Evolutionary conservation across 768 basidiomycete genomes (phyloP), one percentile per base, ranked within the genome.

Genomic region (Trametes punicea): DNA sequence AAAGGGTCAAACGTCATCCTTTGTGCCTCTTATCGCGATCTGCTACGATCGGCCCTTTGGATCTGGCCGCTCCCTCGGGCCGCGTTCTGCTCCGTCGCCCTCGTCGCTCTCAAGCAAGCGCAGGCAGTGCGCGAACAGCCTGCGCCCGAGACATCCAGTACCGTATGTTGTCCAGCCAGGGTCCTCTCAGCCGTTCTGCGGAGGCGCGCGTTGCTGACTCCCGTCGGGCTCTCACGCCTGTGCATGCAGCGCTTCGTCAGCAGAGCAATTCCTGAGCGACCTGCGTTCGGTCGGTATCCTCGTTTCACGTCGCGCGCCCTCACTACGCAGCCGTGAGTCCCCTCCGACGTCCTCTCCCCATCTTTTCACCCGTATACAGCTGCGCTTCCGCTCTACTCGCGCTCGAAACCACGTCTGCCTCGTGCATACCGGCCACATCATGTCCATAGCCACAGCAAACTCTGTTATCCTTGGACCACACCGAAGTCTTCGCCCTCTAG

Each of bases 1-100:
- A 44, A 51, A 38, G 56, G 42, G 39, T 18, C 39, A 23, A n/a
- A 27, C 41, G 33, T 52, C 39, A 58, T 58, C 51, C 50, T 46
- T 40, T 51, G 34, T 44, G n/a, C 16, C n/a, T 13, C 20, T 10
- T n/a, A 49, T 49, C 34, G 15, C n/a, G 57, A 54, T 59, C 51
- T 40, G 38, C 33, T 38, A 7, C 15, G 51, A 53, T 53, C 51
- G 13, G n/a, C 33, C 33, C 20, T 25, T 20, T 44, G 44, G 52
- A 54, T 54, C 52, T 54, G 5, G 10, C 34, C 13, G 7, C 31
- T 31, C 5, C 11, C 23, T n/a, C 44, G 44, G 51, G 52, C 52
- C 44, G 15, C 52, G 46, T 10, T 23, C n/a, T 21, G 29, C 41
- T 42, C 44, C 52, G 52, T 15, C 49, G 26, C n/a, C 38, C 16